These are phyloP conservation scores for Fusarium sp. DNA, from an alignment of 2,329 filamentous ascomycete species.

Conservation along the genomic window DNA sequence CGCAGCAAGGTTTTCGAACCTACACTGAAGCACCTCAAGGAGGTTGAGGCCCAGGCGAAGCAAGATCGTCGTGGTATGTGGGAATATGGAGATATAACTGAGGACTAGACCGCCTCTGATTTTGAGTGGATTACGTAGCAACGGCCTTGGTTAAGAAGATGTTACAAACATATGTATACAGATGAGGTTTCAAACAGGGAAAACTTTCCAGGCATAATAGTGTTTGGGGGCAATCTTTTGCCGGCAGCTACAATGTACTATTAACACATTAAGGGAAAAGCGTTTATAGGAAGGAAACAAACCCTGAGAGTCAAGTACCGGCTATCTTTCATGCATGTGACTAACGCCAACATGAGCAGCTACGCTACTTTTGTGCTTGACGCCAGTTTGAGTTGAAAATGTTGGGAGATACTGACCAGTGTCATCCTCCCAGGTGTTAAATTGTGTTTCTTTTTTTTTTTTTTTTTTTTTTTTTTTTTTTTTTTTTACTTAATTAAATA, in stretches of 20 bases:
- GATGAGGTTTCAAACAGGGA: conserved; percentile 12
- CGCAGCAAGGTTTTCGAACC: conserved; percentile 74
- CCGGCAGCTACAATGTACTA: conserved; percentile 16
- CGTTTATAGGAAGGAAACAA: conserved; percentile 8
- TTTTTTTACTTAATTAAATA: not conserved
- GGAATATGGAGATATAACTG: conserved; percentile 97
- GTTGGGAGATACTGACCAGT: conserved; percentile 17
- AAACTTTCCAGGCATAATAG: conserved; percentile 26
- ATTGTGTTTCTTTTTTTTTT: no score
- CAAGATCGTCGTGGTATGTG: conserved; percentile 86
- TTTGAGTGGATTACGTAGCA: conserved; percentile 9
- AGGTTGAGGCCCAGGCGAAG: conserved; percentile 83
- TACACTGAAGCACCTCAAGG: conserved; percentile 76
- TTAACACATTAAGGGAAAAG: conserved; percentile 8
- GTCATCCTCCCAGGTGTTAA: not conserved
- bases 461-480: no score
- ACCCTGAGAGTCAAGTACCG: not conserved
- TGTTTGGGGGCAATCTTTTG: conserved; percentile 10
- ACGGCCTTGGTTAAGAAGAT: conserved; percentile 24
- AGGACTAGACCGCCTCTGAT: conserved; percentile 69
- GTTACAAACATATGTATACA: conserved; percentile 16
- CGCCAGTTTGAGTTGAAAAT: conserved; percentile 16
- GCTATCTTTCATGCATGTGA: conserved; percentile 5
- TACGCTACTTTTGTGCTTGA: not conserved
- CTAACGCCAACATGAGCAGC: conserved; percentile 20